Evolutionary conservation across 208 protist species (phyloP).

Genomic region (Crithidia bombi): DNA sequence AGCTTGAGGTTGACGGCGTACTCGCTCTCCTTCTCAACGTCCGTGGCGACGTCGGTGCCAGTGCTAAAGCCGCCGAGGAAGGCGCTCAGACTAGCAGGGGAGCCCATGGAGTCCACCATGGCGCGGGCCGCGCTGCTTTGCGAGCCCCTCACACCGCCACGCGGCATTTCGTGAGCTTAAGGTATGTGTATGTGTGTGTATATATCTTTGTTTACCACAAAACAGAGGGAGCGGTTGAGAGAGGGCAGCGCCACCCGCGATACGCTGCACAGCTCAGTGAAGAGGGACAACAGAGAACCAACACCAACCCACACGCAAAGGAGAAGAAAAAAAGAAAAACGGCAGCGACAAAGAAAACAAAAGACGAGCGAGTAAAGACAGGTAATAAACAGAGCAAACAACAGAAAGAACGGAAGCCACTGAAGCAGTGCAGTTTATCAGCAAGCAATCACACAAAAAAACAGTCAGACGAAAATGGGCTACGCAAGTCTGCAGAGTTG

Average conservation of each 20-base stretch:
- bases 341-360: background rate
- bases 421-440: background rate
- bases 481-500: too few relatives aligned
- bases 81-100: slow-evolving; percentile 58
- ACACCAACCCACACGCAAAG: too few relatives aligned
- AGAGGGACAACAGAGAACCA: too few relatives aligned
- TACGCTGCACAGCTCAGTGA: too few relatives aligned
- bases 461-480: background rate
- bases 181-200: background rate
- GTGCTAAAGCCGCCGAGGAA: slow-evolving; percentile 73
- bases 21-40: slow-evolving; percentile 44
- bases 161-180: slow-evolving; percentile 25
- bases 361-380: too few relatives aligned
- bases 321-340: too few relatives aligned
- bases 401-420: background rate
- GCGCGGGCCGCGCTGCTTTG: slow-evolving; percentile 70
- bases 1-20: slow-evolving; percentile 72
- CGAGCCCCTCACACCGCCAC: slow-evolving; percentile 43
- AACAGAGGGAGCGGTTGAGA: background rate
- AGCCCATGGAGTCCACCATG: slow-evolving; percentile 49
- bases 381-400: slow-evolving; percentile 2
- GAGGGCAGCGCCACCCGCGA: too few relatives aligned
- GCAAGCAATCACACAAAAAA: slow-evolving; percentile 1
- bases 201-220: background rate
- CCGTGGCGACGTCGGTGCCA: slow-evolving; percentile 22